Conservation (phyloP, 768 basidiomycete species). For the Amanita muscaria region DNA sequence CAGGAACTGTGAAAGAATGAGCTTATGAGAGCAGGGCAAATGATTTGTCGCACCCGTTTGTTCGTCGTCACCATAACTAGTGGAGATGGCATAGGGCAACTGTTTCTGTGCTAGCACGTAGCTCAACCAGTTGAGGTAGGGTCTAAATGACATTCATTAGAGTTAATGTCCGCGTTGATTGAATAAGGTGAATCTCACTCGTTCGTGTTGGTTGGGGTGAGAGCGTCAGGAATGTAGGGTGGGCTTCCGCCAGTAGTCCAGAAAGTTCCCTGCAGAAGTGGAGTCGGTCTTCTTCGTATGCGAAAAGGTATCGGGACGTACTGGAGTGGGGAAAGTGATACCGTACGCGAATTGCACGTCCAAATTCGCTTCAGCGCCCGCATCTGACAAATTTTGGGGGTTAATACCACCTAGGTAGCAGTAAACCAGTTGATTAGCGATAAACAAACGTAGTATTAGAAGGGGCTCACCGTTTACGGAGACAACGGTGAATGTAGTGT, state of each 20-base stretch:
- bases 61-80: slow-evolving; percentile 67
- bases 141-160: slow-evolving; percentile 13
- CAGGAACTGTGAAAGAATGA: slow-evolving; percentile 23
- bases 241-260: slow-evolving; percentile 57
- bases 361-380: slow-evolving; percentile 59
- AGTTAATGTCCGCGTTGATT: neutral
- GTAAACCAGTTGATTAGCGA: too few relatives aligned
- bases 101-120: slow-evolving; percentile 38
- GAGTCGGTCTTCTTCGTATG: neutral
- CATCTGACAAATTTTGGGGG: slow-evolving; percentile 40
- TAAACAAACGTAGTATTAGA: too few relatives aligned
- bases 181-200: slow-evolving; percentile 16
- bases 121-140: slow-evolving; percentile 47
- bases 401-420: slow-evolving; percentile 45
- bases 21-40: neutral
- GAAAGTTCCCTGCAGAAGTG: slow-evolving; percentile 31
- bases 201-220: slow-evolving; percentile 31
- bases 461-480: slow-evolving; percentile 43
- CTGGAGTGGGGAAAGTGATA: slow-evolving; percentile 49
- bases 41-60: slow-evolving; percentile 40
- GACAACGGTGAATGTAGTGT: slow-evolving; percentile 42
- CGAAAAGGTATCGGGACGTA: neutral
- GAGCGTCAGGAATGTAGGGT: slow-evolving; percentile 42
- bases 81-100: slow-evolving; percentile 56
- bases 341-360: slow-evolving; percentile 65